Evolutionary conservation across 225 moss, liverwort and hornwort species (phyloP).

Genomic region (Thuidium tamariscinum): DNA sequence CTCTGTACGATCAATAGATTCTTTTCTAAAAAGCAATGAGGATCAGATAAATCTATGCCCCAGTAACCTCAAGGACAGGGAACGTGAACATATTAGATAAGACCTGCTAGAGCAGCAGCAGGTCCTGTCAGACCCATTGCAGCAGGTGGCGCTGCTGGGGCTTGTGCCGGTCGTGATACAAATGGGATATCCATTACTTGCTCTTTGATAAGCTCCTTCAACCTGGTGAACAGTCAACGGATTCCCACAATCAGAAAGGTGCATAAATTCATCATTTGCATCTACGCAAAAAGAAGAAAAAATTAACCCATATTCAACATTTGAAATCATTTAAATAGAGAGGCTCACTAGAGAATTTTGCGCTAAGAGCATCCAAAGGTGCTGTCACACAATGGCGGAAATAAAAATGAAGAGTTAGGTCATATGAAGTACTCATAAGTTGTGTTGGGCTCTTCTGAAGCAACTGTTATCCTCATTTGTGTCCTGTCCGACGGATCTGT

Average conservation of each 20-base stretch:
- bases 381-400: not conserved
- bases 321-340: not conserved
- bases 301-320: not conserved
- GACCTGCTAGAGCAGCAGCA: slow-evolving; percentile 71
- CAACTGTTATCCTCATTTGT: slow-evolving; percentile 87
- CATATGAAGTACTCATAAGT: slow-evolving; percentile 61
- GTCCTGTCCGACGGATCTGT: slow-evolving; percentile 96
- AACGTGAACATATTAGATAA: slow-evolving; percentile 27
- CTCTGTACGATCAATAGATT: not conserved
- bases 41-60: not conserved
- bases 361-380: not conserved
- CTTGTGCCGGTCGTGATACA: slow-evolving; percentile 6
- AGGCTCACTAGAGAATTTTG: not conserved
- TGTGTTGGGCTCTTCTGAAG: slow-evolving; percentile 68
- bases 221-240: slow-evolving; percentile 25
- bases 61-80: not conserved
- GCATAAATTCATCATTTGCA: not conserved
- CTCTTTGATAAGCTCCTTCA: slow-evolving; percentile 91
- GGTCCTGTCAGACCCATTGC: slow-evolving; percentile 62
- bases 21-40: not conserved
- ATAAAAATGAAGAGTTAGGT: not conserved
- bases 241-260: not conserved
- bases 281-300: not conserved
- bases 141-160: slow-evolving; percentile 27
- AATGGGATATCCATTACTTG: slow-evolving; percentile 60